A percentile compares a stretch with the other conserved stretches of the same genome.
Conservation (phyloP, 768 basidiomycete genomes). For the Coprinopsis marcescibilis region DNA sequence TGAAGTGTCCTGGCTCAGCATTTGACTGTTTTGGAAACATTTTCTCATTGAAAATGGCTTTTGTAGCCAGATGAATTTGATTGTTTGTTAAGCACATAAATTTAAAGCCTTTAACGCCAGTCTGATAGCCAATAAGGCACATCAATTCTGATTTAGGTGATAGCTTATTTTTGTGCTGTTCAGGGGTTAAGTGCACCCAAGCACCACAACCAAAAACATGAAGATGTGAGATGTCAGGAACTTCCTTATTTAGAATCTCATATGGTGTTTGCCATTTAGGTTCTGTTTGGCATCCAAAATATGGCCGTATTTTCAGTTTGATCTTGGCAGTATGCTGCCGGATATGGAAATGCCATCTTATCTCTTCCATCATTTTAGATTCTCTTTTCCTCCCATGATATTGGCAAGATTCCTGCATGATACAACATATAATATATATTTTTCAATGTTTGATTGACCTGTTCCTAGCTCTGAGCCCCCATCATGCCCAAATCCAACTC, state of each 20-base stretch:
- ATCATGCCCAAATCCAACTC: no score
- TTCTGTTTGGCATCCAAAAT: no score
- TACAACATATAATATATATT: no score
- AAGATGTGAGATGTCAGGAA: slow-evolving; percentile 20
- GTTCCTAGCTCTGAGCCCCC: no score
- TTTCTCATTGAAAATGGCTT: not conserved
- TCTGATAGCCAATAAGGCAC: slow-evolving; percentile 17
- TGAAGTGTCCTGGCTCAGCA: not conserved
- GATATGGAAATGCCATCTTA: no score
- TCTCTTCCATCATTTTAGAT: no score
- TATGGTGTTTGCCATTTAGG: slow-evolving; percentile 14
- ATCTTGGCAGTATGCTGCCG: no score
- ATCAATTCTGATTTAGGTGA: slow-evolving; percentile 17
- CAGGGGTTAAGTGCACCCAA: slow-evolving; percentile 14
- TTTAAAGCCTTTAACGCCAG: not conserved
- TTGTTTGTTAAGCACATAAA: slow-evolving; percentile 1
- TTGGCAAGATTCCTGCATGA: no score
- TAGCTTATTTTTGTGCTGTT: slow-evolving; percentile 16
- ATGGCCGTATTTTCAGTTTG: no score
- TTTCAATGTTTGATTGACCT: no score
- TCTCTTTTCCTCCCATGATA: no score
- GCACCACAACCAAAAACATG: slow-evolving; percentile 23
- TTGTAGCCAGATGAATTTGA: not conserved
- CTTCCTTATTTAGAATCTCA: not conserved
- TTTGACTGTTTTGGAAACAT: not conserved